Evolutionary conservation across 2,329 filamentous ascomycete species (phyloP).

Genomic region (Mycogone perniciosa): DNA sequence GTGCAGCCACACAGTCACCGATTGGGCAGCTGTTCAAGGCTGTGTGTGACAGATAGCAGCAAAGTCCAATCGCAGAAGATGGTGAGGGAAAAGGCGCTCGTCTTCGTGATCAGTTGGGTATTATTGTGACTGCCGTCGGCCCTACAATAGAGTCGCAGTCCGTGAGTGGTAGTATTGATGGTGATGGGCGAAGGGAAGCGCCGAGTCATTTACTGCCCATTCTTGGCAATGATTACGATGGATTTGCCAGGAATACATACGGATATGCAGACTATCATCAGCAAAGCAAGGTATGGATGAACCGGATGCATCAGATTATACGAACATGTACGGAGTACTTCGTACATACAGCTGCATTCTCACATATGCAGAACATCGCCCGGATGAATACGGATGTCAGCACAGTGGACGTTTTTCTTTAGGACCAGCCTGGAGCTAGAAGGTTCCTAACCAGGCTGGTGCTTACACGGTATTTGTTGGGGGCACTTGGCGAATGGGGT

Average conservation of each 20-base stretch:
- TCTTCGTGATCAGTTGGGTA: neutral
- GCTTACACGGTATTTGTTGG: neutral
- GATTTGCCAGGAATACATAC: neutral
- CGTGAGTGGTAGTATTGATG: constrained; percentile 8
- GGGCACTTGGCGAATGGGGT: constrained; percentile 15
- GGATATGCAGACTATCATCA: too few species aligned
- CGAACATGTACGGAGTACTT: too few species aligned
- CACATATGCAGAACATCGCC: neutral
- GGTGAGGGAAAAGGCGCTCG: neutral
- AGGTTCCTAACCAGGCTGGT: neutral
- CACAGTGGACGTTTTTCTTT: too few species aligned
- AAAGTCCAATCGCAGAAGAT: constrained; percentile 4
- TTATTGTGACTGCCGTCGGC: constrained; percentile 7
- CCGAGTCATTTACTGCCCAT: neutral
- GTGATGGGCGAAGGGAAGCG: constrained; percentile 10
- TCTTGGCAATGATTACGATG: neutral
- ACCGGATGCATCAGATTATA: too few species aligned
- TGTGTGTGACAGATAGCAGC: constrained; percentile 5
- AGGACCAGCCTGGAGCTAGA: neutral
- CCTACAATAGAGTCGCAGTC: constrained; percentile 3
- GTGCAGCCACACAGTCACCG: constrained; percentile 3
- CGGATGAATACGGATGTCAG: neutral
- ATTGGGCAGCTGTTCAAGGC: constrained; percentile 3
- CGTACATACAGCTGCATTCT: neutral
- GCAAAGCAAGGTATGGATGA: neutral